A percentile compares a stretch with the other conserved stretches of the same genome.
These are phyloP conservation scores for Lojkania enalia DNA, from an alignment of 2,329 filamentous ascomycete genomes.

Conservation along the genomic window DNA sequence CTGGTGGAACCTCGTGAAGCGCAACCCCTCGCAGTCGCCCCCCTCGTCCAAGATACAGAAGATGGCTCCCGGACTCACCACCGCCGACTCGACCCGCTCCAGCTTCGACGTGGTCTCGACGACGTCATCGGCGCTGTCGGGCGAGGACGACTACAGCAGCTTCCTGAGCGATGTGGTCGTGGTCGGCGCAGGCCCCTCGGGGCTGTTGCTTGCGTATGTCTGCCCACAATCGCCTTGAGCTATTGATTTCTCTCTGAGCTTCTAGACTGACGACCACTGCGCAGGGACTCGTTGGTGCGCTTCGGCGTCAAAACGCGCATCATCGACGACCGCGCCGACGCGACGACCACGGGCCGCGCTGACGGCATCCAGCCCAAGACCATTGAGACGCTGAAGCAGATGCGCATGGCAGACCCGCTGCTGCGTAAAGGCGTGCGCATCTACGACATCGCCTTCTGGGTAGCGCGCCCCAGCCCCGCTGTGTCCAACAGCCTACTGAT, in stretches of 20 bases:
- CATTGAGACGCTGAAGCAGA: conserved; percentile 74
- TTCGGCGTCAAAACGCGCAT: conserved; percentile 68
- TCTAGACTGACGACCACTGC: too few relatives aligned
- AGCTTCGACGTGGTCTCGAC: conserved; percentile 19
- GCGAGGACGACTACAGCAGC: conserved; percentile 31
- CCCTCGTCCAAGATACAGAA: conserved; percentile 30
- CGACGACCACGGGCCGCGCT: conserved; percentile 68
- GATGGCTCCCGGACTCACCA: conserved; percentile 38
- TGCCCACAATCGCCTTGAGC: not conserved
- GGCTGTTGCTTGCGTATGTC: conserved; percentile 49
- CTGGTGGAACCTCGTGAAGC: conserved; percentile 42
- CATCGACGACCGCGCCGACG: conserved; percentile 69
- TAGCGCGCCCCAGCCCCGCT: conserved; percentile 41
- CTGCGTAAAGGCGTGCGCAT: conserved; percentile 69
- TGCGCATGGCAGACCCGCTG: conserved; percentile 70
- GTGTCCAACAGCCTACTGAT: not conserved
- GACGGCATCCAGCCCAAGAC: conserved; percentile 78
- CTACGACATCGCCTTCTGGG: conserved; percentile 77
- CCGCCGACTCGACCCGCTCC: conserved; percentile 26
- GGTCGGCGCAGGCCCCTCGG: conserved; percentile 49
- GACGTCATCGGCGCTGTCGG: conserved; percentile 22
- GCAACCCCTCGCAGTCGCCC: conserved; percentile 27
- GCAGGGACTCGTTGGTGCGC: conserved; percentile 60
- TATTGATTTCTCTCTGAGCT: too few relatives aligned
- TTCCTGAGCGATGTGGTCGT: conserved; percentile 46